phyloP scores from a whole-genome alignment of 169 alveolate genomes.

The Perkinsus chesapeaki region DNA sequence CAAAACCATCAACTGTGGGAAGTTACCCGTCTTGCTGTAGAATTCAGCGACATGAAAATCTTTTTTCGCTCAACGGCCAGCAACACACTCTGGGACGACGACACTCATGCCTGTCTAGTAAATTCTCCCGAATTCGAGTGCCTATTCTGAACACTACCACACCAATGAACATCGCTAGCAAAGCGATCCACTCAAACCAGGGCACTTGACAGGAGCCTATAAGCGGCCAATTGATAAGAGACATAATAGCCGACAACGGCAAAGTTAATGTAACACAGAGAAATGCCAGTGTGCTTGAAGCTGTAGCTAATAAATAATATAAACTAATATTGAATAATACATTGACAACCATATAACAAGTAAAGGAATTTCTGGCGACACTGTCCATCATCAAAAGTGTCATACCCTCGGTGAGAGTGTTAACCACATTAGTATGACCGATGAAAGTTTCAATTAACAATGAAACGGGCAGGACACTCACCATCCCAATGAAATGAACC shows the following conservation, averaged over 20 bases:
- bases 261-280: not conserved
- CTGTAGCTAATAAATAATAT: not conserved
- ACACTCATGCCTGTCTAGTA: not conserved
- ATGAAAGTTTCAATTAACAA: too few relatives aligned
- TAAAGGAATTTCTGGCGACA: not conserved
- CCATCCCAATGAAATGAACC: not conserved
- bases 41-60: too few relatives aligned
- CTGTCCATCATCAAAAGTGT: not conserved
- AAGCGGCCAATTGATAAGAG: not conserved
- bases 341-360: not conserved
- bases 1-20: too few relatives aligned
- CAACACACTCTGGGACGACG: not conserved
- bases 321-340: not conserved
- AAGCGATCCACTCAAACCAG: not conserved
- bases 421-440: not conserved
- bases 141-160: not conserved
- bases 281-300: not conserved
- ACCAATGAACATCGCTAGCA: not conserved
- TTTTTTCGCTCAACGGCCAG: not conserved
- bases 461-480: not conserved
- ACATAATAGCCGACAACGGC: not conserved
- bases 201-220: not conserved
- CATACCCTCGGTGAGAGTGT: not conserved
- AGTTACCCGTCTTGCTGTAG: too few relatives aligned
- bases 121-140: not conserved